Percentiles rank a stretch among this genome's conserved stretches.
Conservation (phyloP, 2,329 filamentous ascomycete genomes). For the Pseudogymnoascus pannorum region DNA sequence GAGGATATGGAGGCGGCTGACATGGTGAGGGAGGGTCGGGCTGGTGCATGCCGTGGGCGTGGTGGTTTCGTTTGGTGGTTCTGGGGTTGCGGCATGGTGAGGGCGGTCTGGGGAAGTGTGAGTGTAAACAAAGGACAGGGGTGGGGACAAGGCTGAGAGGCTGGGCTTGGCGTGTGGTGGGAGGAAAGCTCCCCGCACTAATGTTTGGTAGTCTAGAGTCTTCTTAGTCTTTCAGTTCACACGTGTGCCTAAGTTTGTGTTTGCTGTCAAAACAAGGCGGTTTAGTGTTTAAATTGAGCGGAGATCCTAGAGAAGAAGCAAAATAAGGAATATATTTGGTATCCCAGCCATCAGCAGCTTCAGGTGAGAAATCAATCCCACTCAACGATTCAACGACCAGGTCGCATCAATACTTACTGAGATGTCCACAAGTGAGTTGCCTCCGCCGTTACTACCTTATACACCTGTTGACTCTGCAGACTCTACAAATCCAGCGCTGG, state of each 20-base stretch:
- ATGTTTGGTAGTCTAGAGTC: background rate
- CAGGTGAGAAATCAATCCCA: background rate
- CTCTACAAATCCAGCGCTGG: too few relatives aligned
- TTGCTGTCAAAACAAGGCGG: background rate
- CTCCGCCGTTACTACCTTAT: background rate
- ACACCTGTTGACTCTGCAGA: background rate
- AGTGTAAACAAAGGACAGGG: slow-evolving; percentile 1
- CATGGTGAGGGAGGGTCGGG: slow-evolving; percentile 14
- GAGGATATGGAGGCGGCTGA: slow-evolving; percentile 20
- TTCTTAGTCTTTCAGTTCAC: background rate
- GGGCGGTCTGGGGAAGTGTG: background rate
- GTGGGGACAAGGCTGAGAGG: background rate
- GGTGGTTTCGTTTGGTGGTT: slow-evolving; percentile 3
- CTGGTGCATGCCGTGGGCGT: background rate
- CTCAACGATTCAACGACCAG: background rate
- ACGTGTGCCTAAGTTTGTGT: slow-evolving; percentile 3
- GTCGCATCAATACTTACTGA: background rate
- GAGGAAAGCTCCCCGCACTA: background rate
- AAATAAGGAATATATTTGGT: too few relatives aligned
- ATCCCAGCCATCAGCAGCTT: background rate
- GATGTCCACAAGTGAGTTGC: background rate
- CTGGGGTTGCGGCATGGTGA: background rate
- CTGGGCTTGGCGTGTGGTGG: background rate
- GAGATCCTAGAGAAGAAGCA: background rate
- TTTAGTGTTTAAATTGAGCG: background rate